Percentiles rank a stretch among this genome's conserved stretches.
Evolutionary conservation across 768 basidiomycete genomes (phyloP).

Genomic region (Cubamyces sp.): DNA sequence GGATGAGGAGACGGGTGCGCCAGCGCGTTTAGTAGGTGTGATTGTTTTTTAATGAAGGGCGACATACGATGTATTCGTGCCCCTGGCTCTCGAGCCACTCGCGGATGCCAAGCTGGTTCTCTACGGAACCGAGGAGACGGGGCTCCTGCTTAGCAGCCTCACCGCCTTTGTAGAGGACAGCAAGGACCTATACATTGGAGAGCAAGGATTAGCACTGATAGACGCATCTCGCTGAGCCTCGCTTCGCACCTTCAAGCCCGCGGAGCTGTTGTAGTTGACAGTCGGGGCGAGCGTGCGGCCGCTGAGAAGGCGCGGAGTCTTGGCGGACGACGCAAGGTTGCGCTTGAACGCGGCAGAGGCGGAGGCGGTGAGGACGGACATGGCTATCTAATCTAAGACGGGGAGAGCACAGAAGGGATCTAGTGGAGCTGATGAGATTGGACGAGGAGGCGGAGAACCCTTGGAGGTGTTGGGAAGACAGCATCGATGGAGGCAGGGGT

Average conservation of each 20-base stretch:
- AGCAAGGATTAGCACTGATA: background rate
- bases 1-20: background rate
- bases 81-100: conserved; percentile 73
- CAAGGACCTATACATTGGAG: conserved; percentile 57
- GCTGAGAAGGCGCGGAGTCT: conserved; percentile 17
- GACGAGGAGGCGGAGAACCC: background rate
- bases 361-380: conserved; percentile 22
- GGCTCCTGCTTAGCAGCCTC: conserved; percentile 69
- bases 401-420: no score
- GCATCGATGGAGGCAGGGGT: background rate
- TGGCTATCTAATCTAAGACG: background rate
- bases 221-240: background rate
- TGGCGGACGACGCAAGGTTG: conserved; percentile 14
- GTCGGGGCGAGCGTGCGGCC: conserved; percentile 21
- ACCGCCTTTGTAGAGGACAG: conserved; percentile 74
- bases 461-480: background rate
- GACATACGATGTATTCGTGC: conserved; percentile 71
- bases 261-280: conserved; percentile 11
- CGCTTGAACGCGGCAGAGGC: conserved; percentile 21
- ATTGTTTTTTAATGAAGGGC: background rate
- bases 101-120: conserved; percentile 82
- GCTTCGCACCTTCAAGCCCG: conserved; percentile 21
- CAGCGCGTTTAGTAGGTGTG: background rate
- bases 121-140: conserved; percentile 77
- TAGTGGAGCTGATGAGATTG: background rate